These are phyloP conservation scores for Globisporangium sylvaticum DNA, from an alignment of 352 stramenopile species.

Conservation along the genomic window DNA sequence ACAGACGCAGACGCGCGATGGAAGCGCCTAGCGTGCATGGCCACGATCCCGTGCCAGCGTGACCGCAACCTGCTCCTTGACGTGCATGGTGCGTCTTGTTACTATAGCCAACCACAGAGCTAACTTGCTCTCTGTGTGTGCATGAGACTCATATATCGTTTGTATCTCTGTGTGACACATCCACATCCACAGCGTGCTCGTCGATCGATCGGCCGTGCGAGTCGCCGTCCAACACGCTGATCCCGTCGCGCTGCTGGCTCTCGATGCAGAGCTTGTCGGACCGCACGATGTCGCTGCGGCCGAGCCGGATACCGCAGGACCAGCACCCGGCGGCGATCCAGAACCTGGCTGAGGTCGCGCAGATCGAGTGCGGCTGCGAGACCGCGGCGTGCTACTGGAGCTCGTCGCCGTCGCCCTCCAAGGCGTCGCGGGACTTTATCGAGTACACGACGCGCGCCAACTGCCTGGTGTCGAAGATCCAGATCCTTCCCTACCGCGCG, in stretches of 20 bases:
- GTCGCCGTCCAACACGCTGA: constrained; percentile 30
- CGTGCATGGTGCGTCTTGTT: constrained; percentile 22
- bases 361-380: constrained; percentile 68
- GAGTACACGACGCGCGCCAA: constrained; percentile 48
- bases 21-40: constrained; percentile 26
- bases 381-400: constrained; percentile 65
- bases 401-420: constrained; percentile 15
- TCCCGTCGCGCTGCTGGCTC: constrained; percentile 31
- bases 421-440: constrained; percentile 47
- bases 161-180: background rate
- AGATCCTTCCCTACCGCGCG: constrained; percentile 70
- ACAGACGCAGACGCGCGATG: constrained; percentile 15
- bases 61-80: constrained; percentile 18
- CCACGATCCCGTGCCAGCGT: constrained; percentile 16
- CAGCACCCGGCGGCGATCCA: constrained; percentile 30
- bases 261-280: constrained; percentile 26
- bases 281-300: constrained; percentile 24
- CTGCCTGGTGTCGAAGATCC: constrained; percentile 41
- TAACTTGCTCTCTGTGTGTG: background rate
- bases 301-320: background rate
- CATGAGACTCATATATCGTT: background rate
- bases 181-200: constrained; percentile 20
- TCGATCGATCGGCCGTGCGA: constrained; percentile 32
- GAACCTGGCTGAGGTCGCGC: constrained; percentile 37
- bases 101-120: background rate